Conservation (phyloP, 2,329 filamentous ascomycete species). For the Xylariaceae sp. region DNA sequence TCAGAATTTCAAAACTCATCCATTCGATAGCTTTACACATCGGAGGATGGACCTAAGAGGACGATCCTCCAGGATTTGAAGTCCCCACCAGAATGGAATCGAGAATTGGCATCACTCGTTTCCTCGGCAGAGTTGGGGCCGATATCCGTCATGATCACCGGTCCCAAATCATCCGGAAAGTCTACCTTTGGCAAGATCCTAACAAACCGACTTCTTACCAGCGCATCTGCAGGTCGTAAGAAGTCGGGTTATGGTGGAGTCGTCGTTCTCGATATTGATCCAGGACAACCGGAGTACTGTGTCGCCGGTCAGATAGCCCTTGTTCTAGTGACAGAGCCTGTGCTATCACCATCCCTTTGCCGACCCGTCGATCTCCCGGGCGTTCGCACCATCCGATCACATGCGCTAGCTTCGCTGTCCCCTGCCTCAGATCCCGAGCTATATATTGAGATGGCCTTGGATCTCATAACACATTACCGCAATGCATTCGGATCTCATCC, state of each 20-base stretch:
- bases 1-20: slow-evolving; percentile 23
- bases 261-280: slow-evolving; percentile 68
- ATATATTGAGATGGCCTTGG: slow-evolving; percentile 58
- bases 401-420: slow-evolving; percentile 60
- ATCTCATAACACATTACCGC: slow-evolving; percentile 57
- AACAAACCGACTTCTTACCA: slow-evolving; percentile 60
- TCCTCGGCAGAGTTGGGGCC: slow-evolving; percentile 33
- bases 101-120: slow-evolving; percentile 46
- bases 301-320: slow-evolving; percentile 66
- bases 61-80: slow-evolving; percentile 49
- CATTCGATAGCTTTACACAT: slow-evolving; percentile 45
- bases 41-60: slow-evolving; percentile 47
- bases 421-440: slow-evolving; percentile 62
- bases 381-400: slow-evolving; percentile 49
- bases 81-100: slow-evolving; percentile 57
- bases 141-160: slow-evolving; percentile 55
- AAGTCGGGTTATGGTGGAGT: slow-evolving; percentile 34
- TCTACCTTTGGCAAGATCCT: slow-evolving; percentile 67
- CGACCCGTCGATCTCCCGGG: slow-evolving; percentile 43
- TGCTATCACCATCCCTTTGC: slow-evolving; percentile 63
- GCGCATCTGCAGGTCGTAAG: slow-evolving; percentile 27
- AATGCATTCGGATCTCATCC: slow-evolving; percentile 44
- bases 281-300: slow-evolving; percentile 70
- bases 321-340: slow-evolving; percentile 52
- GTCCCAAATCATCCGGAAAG: slow-evolving; percentile 68